Evolutionary conservation across 2,329 filamentous ascomycete genomes (phyloP), one percentile per base, ranked within the genome.

Genomic region (Trichocomaceae sp.): DNA sequence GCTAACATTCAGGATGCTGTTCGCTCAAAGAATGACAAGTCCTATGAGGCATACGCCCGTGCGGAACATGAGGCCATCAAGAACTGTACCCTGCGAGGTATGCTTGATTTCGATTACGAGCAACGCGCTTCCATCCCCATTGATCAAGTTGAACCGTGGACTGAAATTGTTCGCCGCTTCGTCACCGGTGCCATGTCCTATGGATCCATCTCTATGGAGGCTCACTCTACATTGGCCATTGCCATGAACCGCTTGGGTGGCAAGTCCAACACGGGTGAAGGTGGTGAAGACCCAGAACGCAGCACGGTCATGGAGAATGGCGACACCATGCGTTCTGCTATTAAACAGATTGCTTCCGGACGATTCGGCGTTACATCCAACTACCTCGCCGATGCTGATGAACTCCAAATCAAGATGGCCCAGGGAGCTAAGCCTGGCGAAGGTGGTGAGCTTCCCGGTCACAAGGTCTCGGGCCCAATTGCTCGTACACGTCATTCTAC

Each of bases 391-490:
- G 92, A 97, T 71, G 89, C 92, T 17, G 92, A 97, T 67, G 91
- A 97, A 75, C 79, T 97, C 46, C 92, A 97, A 73, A 97, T 97
- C 77, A 97, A 97, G 83, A 97, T 97, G 92, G 92, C 92, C 9
- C 92, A 97, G 75, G 92, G 92, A 70, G 92, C 92, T 59, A 97
- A 97, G 82, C 92, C 92, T 55, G 92, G 92, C 74, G 92, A 97
- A 74, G 92, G 92, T 78, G 92, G 92, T 81, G 92, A 97, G 74
- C 83, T 97, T 67, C 92, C 92, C 49, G 92, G 92, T 41, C 90
- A 96, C 80, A 97, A 97, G 77, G 92, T 97, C 26, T 93, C 91
- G 58, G 88, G 88, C 67, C 88, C 90, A 6, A 97, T 97, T 72
- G 92, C 90, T 56, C 87, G 89, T 64, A 97, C 92, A 55, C 87